phyloP scores from a whole-genome alignment of 2,329 filamentous ascomycete genomes.

The Ophiostoma fasciatum region DNA sequence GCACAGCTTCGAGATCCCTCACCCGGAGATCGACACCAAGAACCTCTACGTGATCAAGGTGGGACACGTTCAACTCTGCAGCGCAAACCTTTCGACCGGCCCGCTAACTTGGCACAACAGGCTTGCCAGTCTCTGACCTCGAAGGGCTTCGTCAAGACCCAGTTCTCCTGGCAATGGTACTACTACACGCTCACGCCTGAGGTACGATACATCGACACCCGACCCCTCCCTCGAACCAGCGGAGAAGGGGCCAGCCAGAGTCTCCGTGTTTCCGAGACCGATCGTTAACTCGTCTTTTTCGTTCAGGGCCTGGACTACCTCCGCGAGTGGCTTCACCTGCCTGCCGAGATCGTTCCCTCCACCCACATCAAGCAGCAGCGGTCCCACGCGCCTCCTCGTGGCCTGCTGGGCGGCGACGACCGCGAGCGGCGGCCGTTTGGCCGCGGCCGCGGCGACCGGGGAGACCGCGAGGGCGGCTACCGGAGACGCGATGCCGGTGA shows the following conservation, averaged over 20 bases:
- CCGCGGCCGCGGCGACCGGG: constrained; percentile 65
- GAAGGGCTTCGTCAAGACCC: constrained; percentile 95
- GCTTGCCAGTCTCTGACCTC: constrained; percentile 96
- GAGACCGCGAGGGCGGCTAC: constrained; percentile 81
- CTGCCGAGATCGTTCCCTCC: constrained; percentile 96
- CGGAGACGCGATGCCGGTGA: constrained; percentile 75
- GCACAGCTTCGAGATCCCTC: constrained; percentile 28
- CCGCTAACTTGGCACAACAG: constrained; percentile 1
- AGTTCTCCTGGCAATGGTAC: constrained; percentile 99
- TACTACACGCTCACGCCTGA: constrained; percentile 79
- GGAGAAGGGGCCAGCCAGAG: no score
- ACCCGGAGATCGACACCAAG: constrained; percentile 97
- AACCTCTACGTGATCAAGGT: constrained; percentile 97
- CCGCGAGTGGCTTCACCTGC: constrained; percentile 99
- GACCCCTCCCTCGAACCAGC: not conserved
- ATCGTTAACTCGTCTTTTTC: not conserved
- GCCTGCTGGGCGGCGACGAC: constrained; percentile 86
- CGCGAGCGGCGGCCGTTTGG: constrained; percentile 73
- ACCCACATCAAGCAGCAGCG: constrained; percentile 99
- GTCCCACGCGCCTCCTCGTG: constrained; percentile 92
- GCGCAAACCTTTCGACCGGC: no score
- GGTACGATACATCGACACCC: constrained; percentile 7
- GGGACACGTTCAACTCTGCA: no score
- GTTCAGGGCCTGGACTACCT: constrained; percentile 97
- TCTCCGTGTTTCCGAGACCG: no score